Evolutionary conservation across 345 rosid species (phyloP).

Genomic region (Excoecaria agallocha): DNA sequence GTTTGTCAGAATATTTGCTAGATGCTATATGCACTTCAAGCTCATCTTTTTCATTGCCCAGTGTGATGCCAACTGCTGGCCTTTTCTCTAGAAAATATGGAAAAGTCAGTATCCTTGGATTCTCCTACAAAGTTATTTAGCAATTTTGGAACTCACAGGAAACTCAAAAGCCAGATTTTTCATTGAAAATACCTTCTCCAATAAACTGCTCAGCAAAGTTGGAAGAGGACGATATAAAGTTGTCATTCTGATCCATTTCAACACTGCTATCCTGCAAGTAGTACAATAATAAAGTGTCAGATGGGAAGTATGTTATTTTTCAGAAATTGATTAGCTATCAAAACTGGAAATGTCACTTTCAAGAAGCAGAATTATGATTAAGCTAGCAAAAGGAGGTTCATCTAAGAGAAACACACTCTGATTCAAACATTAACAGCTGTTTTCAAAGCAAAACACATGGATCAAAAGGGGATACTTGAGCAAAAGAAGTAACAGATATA

Average conservation of each 20-base stretch:
- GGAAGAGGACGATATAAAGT: slow-evolving; percentile 6
- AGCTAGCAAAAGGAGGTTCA: background rate
- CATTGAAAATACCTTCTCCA: slow-evolving; percentile 20
- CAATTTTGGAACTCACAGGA: slow-evolving; percentile 3
- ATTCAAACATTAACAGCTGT: background rate
- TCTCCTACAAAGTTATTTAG: slow-evolving; percentile 7
- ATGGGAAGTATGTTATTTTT: background rate
- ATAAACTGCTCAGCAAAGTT: slow-evolving; percentile 10
- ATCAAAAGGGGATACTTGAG: background rate
- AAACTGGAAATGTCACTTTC: background rate
- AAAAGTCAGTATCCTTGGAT: background rate
- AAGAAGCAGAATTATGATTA: background rate
- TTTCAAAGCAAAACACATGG: background rate
- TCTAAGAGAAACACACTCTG: background rate
- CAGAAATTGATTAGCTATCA: background rate
- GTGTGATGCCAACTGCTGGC: slow-evolving; percentile 3
- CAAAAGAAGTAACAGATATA: background rate
- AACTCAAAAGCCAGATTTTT: background rate
- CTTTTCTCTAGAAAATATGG: slow-evolving; percentile 15
- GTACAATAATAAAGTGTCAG: background rate
- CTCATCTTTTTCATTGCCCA: background rate
- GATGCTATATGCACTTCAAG: background rate
- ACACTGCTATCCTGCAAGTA: slow-evolving; percentile 23
- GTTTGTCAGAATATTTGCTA: background rate
- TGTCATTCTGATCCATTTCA: slow-evolving; percentile 3